These are phyloP conservation scores for Podospora sp. DNA, from an alignment of 495 filamentous ascomycete species.

Conservation along the genomic window DNA sequence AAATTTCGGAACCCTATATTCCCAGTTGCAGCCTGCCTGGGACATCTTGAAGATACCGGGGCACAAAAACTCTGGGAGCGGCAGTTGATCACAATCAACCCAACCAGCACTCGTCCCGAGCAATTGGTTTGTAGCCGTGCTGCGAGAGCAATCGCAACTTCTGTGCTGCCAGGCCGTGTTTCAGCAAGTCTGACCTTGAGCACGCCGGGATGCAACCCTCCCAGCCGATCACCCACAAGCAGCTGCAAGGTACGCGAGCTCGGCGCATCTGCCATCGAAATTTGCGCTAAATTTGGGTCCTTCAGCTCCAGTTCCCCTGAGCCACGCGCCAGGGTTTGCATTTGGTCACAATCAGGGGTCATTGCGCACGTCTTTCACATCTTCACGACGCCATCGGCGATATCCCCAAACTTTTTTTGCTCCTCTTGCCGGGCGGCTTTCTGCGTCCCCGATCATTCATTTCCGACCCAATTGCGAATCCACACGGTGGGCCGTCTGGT, in stretches of 20 bases:
- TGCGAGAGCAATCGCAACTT: background rate
- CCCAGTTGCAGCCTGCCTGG: no score
- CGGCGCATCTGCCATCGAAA: background rate
- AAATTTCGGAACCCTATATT: no score
- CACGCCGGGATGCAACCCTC: background rate
- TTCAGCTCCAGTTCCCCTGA: slow-evolving; percentile 11
- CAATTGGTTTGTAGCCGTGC: background rate
- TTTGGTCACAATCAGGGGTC: background rate
- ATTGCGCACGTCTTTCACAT: background rate
- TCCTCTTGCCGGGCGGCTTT: background rate
- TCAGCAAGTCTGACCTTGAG: background rate
- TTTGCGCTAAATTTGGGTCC: slow-evolving; percentile 2
- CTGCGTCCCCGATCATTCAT: background rate
- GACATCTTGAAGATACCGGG: no score
- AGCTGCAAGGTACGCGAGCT: slow-evolving; percentile 4
- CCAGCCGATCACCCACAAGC: background rate
- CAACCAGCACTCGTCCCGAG: background rate
- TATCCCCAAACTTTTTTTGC: background rate
- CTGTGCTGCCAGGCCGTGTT: background rate
- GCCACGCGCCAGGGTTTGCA: background rate
- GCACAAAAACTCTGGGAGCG: no score
- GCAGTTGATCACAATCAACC: background rate
- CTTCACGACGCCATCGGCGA: background rate
- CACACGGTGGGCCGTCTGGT: background rate
- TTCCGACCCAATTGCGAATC: slow-evolving; percentile 8